Base-by-base conservation (phyloP, 306 rosid genomes). In the Glycine tomentella region DNA sequence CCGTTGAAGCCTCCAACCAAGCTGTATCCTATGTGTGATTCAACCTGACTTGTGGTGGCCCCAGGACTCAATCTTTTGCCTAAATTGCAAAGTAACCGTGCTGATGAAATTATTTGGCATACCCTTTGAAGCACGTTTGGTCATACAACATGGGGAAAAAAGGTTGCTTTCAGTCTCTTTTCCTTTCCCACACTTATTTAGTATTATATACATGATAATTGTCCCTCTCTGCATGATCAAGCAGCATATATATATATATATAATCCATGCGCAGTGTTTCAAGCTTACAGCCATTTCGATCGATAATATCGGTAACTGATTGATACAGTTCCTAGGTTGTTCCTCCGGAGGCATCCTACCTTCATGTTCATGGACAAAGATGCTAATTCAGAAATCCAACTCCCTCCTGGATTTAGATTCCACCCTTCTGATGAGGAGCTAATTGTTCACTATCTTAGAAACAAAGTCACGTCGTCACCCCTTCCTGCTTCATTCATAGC, bases 321-420 rank as follows among this genome's bases (percentile, higher is more conserved):
- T 61, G 38, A 63, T 67, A 59, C 31, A 72, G 72, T 67, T 83
- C 84, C 84, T 81, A 75, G 91, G 76, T 86, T 88, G 80, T 87
- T 88, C 83, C 88, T 84, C 83, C 88, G 75, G 53, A 16, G 57
- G 67, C 33, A 16, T 72, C 61, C 31, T 63, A 25, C 7, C 74
- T 42, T 51, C 66, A 44, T 56, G 68, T 46, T 78, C 84, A 83
- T 88, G 94, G 90, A 83, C 81, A 84, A 57, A 64, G 82, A 82
- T 65, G 81, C 75, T 73, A 84, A 75, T 61, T 9, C 77, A 0
- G 93, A 85, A 77, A 74, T 89, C 67, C 91, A 85, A 44, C 93
- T 92, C 66, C 97, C 95, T 17, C 92, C 97, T 20, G 97, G 97
- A 48, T 93, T 93, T 69, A 88, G 97, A 83, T 93, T 93, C 75